Conservation (phyloP, 805 yeast genomes). For the Candida stauntonica region DNA sequence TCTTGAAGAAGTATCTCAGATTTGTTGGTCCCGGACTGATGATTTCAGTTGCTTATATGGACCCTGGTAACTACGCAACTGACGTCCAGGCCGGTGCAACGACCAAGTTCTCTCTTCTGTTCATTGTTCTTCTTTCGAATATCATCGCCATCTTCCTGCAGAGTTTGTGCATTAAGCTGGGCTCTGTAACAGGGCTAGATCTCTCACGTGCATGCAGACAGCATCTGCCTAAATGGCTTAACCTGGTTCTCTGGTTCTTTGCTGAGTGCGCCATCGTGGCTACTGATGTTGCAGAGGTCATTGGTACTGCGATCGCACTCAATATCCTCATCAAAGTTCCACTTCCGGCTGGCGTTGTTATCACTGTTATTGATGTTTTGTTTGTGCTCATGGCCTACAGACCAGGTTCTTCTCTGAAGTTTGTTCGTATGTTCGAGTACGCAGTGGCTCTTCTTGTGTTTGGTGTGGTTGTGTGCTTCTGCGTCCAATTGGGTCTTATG, state of each 20-base stretch:
- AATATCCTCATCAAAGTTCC: constrained; percentile 82
- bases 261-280: constrained; percentile 93
- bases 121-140: constrained; percentile 75
- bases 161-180: constrained; percentile 77
- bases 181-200: constrained; percentile 91
- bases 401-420: constrained; percentile 74
- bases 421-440: constrained; percentile 75
- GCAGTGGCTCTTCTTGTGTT: constrained; percentile 74
- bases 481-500: constrained; percentile 69
- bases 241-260: constrained; percentile 59
- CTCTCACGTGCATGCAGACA: constrained; percentile 81
- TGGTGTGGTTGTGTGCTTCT: constrained; percentile 82
- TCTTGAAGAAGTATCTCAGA: constrained; percentile 46
- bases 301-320: constrained; percentile 92
- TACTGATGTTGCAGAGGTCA: constrained; percentile 94
- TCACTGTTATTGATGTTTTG: constrained; percentile 83
- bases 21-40: constrained; percentile 94
- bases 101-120: constrained; percentile 71
- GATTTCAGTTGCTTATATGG: constrained; percentile 95
- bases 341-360: constrained; percentile 71
- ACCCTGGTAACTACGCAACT: constrained; percentile 95
- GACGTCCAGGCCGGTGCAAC: constrained; percentile 94
- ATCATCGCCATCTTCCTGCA: constrained; percentile 85
- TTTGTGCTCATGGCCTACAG: constrained; percentile 83
- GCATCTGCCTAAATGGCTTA: constrained; percentile 61